phyloP scores from a whole-genome alignment of 2,329 filamentous ascomycete genomes.

The Orbilia javanica region DNA sequence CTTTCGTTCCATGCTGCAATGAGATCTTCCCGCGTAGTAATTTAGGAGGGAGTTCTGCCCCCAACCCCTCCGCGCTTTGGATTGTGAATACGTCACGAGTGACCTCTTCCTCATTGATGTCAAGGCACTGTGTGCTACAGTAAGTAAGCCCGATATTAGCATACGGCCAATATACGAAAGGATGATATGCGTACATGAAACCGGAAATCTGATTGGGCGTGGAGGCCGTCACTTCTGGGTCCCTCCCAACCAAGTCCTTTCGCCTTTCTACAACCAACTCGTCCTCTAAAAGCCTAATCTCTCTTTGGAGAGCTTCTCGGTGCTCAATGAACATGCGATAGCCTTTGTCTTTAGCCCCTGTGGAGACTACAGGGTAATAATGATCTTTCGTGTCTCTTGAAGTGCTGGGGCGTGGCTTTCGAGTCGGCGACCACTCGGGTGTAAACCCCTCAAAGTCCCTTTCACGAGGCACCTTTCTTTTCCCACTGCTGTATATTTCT shows the following conservation, averaged over 20 bases:
- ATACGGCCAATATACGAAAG: not conserved
- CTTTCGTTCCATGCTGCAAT: not conserved
- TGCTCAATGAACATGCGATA: conserved; percentile 12
- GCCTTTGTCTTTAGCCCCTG: conserved; percentile 5
- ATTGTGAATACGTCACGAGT: not conserved
- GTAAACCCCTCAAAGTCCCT: not conserved
- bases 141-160: not conserved
- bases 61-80: not conserved
- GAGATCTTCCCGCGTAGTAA: not conserved
- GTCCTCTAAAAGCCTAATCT: conserved; percentile 33
- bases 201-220: not conserved
- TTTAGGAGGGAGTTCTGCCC: not conserved
- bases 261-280: conserved; percentile 38
- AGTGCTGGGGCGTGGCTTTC: not conserved
- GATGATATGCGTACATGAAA: conserved; percentile 30
- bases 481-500: conserved; percentile 48
- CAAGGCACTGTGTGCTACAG: conserved; percentile 25
- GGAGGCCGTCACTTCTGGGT: not conserved
- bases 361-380: conserved; percentile 23
- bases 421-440: conserved; percentile 5
- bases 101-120: conserved; percentile 22
- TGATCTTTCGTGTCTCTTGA: not conserved
- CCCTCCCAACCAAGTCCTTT: not conserved
- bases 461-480: not conserved
- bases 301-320: conserved; percentile 31